Evolutionary conservation across 2,329 filamentous ascomycete species (phyloP).

Genomic region (Fusarium pininemorale): DNA sequence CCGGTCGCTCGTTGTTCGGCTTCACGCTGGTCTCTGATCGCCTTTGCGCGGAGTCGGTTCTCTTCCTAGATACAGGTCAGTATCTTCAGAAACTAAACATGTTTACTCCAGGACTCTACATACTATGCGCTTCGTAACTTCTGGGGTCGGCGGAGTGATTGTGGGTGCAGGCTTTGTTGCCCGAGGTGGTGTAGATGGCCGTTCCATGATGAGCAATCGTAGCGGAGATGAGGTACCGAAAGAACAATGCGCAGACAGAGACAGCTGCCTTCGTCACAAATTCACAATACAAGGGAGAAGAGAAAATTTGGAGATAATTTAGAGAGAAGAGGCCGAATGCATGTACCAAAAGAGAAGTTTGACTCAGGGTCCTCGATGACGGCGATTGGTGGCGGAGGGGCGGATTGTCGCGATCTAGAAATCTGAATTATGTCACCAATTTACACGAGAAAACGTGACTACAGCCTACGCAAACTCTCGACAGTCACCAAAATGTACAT

Average conservation of each 20-base stretch:
- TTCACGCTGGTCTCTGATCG: constrained; percentile 77
- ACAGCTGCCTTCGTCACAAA: not conserved
- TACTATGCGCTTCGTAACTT: constrained; percentile 65
- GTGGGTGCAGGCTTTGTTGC: constrained; percentile 44
- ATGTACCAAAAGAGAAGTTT: not conserved
- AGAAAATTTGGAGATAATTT: rapidly evolving
- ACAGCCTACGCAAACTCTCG: not conserved
- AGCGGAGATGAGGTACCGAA: not conserved
- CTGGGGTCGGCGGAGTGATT: constrained; percentile 62
- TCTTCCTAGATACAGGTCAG: constrained; percentile 70
- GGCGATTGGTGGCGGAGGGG: constrained; percentile 42
- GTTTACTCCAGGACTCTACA: constrained; percentile 29
- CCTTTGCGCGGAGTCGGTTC: constrained; percentile 88
- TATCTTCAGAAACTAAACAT: rapidly evolving
- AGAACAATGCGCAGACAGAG: not conserved
- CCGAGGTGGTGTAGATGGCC: constrained; percentile 57
- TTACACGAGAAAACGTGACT: constrained; percentile 47
- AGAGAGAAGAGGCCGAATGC: not conserved
- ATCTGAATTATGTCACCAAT: constrained; percentile 41
- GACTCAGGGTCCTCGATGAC: constrained; percentile 2
- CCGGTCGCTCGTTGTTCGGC: constrained; percentile 64
- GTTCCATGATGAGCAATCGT: constrained; percentile 52
- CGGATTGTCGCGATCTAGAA: constrained; percentile 35
- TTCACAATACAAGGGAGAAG: not conserved
- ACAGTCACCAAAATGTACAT: not conserved